Base-by-base conservation (phyloP, 163 green algal species). In the Picocystis sp. region DNA sequence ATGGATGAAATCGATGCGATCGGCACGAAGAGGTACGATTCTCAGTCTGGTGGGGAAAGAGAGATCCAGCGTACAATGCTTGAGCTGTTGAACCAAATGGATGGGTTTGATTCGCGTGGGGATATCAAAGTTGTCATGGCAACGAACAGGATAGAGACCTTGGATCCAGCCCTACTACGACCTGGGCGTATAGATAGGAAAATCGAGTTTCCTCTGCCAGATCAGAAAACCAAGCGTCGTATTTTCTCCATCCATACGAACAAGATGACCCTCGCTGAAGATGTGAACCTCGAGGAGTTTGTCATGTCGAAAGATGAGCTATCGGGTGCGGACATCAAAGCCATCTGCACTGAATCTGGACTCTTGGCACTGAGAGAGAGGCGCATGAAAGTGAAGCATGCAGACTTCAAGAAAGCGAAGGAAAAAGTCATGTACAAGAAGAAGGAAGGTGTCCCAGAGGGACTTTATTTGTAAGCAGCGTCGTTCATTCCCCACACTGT, bases 51-150 rank as follows among this genome's bases (percentile, higher is more conserved):
- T 14, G 47, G 47, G n/a, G 47, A 54, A 35, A 54, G 47, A 35
- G 47, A 54, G 47, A 54, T 54, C 19, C 47, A 54, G 47, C n/a
- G 47, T 22, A 54, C 47, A 21, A 54, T 54, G 47, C 47, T 54
- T 19, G 47, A 54, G 6, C 13, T 54, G 25, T 29, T 54, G 47
- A 54, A 54, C 6, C 47, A 54, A 23, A 54, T 54, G 47, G 47
- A 54, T 35, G 47, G 25, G 22, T 98, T 98, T 48, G 89, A 98
- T 55, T 69, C 82, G 6, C 77, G 94, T 56, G 71, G 68, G 22
- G 89, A 98, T 33, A 89, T 98, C 61, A 98, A 98, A 81, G 89
- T 98, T 14, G 96, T 98, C 75, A 92, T 98, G 80, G 89, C 89
- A 22, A 98, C 89, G 55, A 98, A 98, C 75, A 74, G 83, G 51